A percentile compares a stretch with the other conserved stretches of the same genome.
These are phyloP conservation scores for Diospyros lotus DNA, from an alignment of 148 eudicot species.

Conservation along the genomic window DNA sequence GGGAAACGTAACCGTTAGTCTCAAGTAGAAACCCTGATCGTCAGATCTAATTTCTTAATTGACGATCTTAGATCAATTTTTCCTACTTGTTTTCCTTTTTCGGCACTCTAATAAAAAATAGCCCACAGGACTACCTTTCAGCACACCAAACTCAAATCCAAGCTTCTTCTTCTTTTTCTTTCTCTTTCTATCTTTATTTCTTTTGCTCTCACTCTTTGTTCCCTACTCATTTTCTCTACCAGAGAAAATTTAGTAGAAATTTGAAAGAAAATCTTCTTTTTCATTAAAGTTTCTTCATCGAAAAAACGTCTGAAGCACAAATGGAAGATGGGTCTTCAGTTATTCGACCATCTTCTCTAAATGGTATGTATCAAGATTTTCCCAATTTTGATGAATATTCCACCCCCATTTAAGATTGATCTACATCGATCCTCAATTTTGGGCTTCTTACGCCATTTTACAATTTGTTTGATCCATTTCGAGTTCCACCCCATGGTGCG, in stretches of 20 bases:
- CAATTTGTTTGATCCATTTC: conserved; percentile 6
- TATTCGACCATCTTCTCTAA: not conserved
- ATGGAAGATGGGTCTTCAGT: not conserved
- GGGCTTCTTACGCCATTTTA: not conserved
- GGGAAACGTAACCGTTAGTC: not conserved
- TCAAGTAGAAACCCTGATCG: not conserved
- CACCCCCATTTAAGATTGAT: too few relatives aligned
- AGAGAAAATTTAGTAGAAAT: not conserved
- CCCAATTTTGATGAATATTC: not conserved
- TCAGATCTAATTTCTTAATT: not conserved
- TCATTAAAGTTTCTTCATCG: not conserved
- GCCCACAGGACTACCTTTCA: not conserved
- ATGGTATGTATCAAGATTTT: not conserved
- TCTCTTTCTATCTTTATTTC: not conserved
- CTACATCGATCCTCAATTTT: not conserved
- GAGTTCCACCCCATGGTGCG: not conserved
- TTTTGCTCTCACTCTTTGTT: too few relatives aligned
- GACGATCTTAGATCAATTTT: not conserved
- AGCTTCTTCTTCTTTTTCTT: not conserved
- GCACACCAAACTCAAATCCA: not conserved
- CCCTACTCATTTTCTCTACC: not conserved
- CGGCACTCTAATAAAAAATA: not conserved
- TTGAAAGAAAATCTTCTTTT: not conserved
- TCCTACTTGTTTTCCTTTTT: not conserved
- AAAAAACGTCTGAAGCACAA: not conserved